A percentile compares a stretch with the other conserved stretches of the same genome.
phyloP scores from a whole-genome alignment of 768 basidiomycete genomes.

The Trametes cinnabarina region DNA sequence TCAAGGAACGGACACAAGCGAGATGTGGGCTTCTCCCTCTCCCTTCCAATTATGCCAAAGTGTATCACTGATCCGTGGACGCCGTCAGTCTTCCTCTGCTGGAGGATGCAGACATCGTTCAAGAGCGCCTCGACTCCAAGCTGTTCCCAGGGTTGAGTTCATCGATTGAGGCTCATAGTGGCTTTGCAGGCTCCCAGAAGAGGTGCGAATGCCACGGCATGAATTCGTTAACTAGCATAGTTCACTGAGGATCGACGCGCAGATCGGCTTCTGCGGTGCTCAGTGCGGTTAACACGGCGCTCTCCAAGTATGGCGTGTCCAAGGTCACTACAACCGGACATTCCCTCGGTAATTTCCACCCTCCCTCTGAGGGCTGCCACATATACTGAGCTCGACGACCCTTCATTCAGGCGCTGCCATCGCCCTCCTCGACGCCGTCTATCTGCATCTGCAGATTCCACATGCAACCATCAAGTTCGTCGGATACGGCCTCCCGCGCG shows the following conservation, averaged over 20 bases:
- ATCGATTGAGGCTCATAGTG: constrained; percentile 42
- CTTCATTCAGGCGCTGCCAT: constrained; percentile 45
- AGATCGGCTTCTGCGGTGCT: constrained; percentile 43
- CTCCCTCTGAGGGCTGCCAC: too few species aligned
- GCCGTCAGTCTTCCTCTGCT: constrained; percentile 34
- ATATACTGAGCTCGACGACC: neutral
- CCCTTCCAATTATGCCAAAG: neutral
- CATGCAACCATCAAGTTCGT: constrained; percentile 30
- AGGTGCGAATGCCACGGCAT: constrained; percentile 31
- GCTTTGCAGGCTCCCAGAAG: constrained; percentile 46
- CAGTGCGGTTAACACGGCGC: constrained; percentile 42
- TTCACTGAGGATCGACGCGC: neutral
- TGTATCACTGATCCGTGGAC: neutral
- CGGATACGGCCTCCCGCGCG: constrained; percentile 34
- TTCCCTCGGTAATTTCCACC: constrained; percentile 31
- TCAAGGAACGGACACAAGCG: constrained; percentile 36
- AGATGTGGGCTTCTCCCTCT: constrained; percentile 26
- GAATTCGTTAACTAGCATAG: too few species aligned
- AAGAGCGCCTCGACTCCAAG: constrained; percentile 32
- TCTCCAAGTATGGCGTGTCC: constrained; percentile 35
- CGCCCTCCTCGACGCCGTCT: constrained; percentile 49
- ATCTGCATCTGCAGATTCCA: constrained; percentile 49
- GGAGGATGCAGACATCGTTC: constrained; percentile 44
- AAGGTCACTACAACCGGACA: constrained; percentile 47
- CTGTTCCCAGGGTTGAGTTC: constrained; percentile 52